Evolutionary conservation across 2,329 filamentous ascomycete species (phyloP).

Genomic region (Cercospora beticola): DNA sequence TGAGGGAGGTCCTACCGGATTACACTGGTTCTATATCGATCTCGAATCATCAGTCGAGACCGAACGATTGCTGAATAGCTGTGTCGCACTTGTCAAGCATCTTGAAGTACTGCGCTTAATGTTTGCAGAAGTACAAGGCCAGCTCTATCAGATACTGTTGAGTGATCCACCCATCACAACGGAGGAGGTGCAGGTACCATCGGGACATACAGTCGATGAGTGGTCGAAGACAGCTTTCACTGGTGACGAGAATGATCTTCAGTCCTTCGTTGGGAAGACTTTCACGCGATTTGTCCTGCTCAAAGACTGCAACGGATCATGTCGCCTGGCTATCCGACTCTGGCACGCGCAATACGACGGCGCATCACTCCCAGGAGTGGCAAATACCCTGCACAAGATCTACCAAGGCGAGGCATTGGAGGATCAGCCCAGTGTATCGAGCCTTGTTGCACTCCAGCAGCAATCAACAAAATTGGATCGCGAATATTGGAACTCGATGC

Average conservation of each 20-base stretch:
- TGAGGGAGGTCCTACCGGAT: not conserved
- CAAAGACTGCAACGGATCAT: not conserved
- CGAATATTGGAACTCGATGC: constrained; percentile 1
- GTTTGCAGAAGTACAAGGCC: not conserved
- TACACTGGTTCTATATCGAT: constrained; percentile 1
- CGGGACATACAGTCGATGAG: not conserved
- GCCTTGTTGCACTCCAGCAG: not conserved
- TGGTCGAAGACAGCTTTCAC: not conserved
- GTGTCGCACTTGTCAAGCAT: not conserved
- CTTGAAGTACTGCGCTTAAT: not conserved
- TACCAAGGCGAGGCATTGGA: constrained; percentile 23
- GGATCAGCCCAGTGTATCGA: not conserved
- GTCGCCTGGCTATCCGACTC: constrained; percentile 29
- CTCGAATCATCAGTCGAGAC: not conserved
- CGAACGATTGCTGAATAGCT: not conserved
- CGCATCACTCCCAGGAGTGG: constrained; percentile 55
- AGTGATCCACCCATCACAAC: not conserved
- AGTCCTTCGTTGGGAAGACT: not conserved
- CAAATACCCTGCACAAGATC: constrained; percentile 55
- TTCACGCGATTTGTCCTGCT: not conserved
- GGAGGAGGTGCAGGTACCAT: not conserved
- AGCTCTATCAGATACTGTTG: not conserved
- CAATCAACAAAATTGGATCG: not conserved
- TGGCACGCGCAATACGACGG: constrained; percentile 42
- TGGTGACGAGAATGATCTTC: not conserved